These are phyloP conservation scores for Candolleomyces aberdarensis DNA, from an alignment of 768 basidiomycete species.

Conservation along the genomic window DNA sequence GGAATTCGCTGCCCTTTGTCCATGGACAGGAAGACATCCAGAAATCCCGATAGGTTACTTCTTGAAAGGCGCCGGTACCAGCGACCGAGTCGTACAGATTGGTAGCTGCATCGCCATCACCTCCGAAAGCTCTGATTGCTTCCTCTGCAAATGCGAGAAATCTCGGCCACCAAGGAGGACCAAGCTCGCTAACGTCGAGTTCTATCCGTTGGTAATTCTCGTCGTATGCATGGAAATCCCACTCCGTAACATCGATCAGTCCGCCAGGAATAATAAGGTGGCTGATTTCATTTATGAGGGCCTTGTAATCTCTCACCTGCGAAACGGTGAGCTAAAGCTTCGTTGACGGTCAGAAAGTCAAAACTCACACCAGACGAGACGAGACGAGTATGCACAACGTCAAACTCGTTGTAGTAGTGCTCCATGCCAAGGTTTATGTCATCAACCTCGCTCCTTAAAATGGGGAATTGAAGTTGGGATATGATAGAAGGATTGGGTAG, in stretches of 20 bases:
- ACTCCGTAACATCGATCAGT: slow-evolving; percentile 64
- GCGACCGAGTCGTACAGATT: slow-evolving; percentile 41
- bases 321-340: slow-evolving; percentile 2
- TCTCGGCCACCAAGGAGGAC: slow-evolving; percentile 50
- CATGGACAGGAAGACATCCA: slow-evolving; percentile 66
- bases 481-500: neutral
- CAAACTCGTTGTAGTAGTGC: slow-evolving; percentile 76
- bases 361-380: slow-evolving; percentile 67
- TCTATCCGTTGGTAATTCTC: slow-evolving; percentile 29
- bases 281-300: slow-evolving; percentile 63
- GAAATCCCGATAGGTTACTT: slow-evolving; percentile 53
- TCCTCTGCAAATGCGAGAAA: slow-evolving; percentile 50
- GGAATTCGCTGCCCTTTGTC: slow-evolving; percentile 35
- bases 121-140: slow-evolving; percentile 37
- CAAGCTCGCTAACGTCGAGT: slow-evolving; percentile 34
- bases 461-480: neutral
- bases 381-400: slow-evolving; percentile 71
- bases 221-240: slow-evolving; percentile 64
- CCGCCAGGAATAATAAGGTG: slow-evolving; percentile 69
- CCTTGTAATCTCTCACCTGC: slow-evolving; percentile 67
- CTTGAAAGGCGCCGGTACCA: slow-evolving; percentile 55
- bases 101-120: slow-evolving; percentile 39
- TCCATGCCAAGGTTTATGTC: slow-evolving; percentile 83
- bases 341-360: slow-evolving; percentile 2
- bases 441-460: slow-evolving; percentile 70